These are phyloP conservation scores for Chaetomium globosum DNA, from an alignment of 2,329 filamentous ascomycete genomes.

Conservation along the genomic window DNA sequence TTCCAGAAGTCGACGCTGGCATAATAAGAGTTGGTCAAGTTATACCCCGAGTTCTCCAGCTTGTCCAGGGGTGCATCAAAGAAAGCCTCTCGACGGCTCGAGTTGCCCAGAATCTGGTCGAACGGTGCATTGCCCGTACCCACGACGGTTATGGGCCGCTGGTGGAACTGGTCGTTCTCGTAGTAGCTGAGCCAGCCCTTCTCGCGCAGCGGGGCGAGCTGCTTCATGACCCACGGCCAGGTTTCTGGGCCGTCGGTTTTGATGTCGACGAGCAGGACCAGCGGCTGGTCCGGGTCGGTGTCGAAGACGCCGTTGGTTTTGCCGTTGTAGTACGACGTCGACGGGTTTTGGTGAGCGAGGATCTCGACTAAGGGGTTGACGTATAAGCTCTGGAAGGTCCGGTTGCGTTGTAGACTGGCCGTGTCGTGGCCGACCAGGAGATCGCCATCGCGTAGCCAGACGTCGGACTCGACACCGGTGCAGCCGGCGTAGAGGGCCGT, in stretches of 20 bases:
- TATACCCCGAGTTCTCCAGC: slow-evolving; percentile 46
- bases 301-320: slow-evolving; percentile 60
- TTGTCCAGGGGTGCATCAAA: slow-evolving; percentile 65
- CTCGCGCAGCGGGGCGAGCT: slow-evolving; percentile 62
- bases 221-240: slow-evolving; percentile 55
- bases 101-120: slow-evolving; percentile 55
- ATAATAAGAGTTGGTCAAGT: slow-evolving; percentile 64
- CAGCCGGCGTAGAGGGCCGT: slow-evolving; percentile 63
- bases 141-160: slow-evolving; percentile 67
- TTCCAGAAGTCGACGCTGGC: slow-evolving; percentile 61
- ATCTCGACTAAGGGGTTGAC: slow-evolving; percentile 64
- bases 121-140: slow-evolving; percentile 68
- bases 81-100: slow-evolving; percentile 62
- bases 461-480: slow-evolving; percentile 68
- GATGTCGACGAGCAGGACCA: slow-evolving; percentile 69
- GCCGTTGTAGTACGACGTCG: slow-evolving; percentile 50
- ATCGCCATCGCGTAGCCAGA: slow-evolving; percentile 61
- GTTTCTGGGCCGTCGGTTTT: slow-evolving; percentile 60
- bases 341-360: slow-evolving; percentile 56
- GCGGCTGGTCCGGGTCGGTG: slow-evolving; percentile 53
- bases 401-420: slow-evolving; percentile 55
- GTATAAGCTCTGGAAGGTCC: slow-evolving; percentile 66
- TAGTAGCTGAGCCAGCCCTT: slow-evolving; percentile 60
- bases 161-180: slow-evolving; percentile 53
- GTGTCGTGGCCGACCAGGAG: slow-evolving; percentile 67